Evolutionary conservation across 2,329 filamentous ascomycete genomes (phyloP).

Genomic region (Didymella pinodella): DNA sequence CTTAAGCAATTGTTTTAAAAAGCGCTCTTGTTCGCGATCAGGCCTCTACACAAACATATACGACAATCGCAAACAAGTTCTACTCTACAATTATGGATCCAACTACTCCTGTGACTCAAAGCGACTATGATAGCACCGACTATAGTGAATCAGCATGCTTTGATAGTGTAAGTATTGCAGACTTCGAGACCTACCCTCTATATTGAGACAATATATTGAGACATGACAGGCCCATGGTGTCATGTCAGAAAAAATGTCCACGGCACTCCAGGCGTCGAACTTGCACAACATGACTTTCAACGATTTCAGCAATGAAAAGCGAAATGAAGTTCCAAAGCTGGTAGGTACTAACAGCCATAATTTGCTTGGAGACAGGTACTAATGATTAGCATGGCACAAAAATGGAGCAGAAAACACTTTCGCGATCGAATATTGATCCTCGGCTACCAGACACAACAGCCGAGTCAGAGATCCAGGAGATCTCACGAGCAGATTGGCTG

Average conservation of each 20-base stretch:
- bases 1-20: too few relatives aligned
- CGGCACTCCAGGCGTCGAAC: too few relatives aligned
- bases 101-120: not conserved
- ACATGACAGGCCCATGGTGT: not conserved
- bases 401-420: too few relatives aligned
- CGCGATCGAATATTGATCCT: not conserved
- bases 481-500: not conserved
- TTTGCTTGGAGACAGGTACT: too few relatives aligned
- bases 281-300: too few relatives aligned
- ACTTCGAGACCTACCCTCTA: not conserved
- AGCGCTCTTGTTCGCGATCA: not conserved
- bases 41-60: not conserved
- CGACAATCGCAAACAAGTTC: not conserved
- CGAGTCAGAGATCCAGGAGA: not conserved
- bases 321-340: too few relatives aligned
- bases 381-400: too few relatives aligned
- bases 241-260: too few relatives aligned
- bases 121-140: not conserved
- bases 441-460: not conserved
- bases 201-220: not conserved
- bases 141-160: not conserved
- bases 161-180: not conserved
- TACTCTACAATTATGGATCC: not conserved
- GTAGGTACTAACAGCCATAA: too few relatives aligned
- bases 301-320: too few relatives aligned